These are phyloP conservation scores for Pleurotus djamor DNA, from an alignment of 768 basidiomycete species.

Conservation along the genomic window DNA sequence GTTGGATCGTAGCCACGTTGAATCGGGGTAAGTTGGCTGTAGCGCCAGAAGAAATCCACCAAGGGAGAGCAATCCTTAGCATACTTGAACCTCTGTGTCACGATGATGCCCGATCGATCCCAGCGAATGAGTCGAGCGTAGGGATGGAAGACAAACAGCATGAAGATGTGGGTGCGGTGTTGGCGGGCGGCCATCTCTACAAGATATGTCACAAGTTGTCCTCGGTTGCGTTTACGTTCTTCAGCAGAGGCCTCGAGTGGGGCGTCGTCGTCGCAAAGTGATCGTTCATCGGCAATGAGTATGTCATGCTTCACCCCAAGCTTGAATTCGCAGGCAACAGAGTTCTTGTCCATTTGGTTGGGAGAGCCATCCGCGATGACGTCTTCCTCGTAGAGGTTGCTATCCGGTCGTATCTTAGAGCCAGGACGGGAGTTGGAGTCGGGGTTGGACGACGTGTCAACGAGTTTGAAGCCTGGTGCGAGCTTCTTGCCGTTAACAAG, in stretches of 20 bases:
- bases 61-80: slow-evolving; percentile 8
- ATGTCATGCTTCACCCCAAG: not conserved
- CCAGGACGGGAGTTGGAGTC: not conserved
- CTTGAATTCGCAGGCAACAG: not conserved
- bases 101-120: slow-evolving; percentile 28
- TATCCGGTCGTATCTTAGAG: not conserved
- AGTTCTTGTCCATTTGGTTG: not conserved
- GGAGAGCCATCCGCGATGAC: not conserved
- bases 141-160: slow-evolving; percentile 19
- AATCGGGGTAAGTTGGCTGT: not conserved
- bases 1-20: not conserved
- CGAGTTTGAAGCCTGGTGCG: not conserved
- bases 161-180: slow-evolving; percentile 22
- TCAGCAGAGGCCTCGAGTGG: not conserved
- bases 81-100: slow-evolving; percentile 22
- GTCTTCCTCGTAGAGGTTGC: not conserved
- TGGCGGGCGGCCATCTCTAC: slow-evolving; percentile 19
- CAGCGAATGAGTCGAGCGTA: slow-evolving; percentile 24
- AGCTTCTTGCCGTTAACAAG: not conserved
- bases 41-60: slow-evolving; percentile 21
- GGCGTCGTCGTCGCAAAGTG: not conserved
- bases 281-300: not conserved
- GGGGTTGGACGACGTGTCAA: not conserved
- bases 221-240: slow-evolving; percentile 4
- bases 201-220: slow-evolving; percentile 19